A percentile compares a stretch with the other conserved stretches of the same genome.
Conservation (phyloP, 306 rosid genomes). For the Coriaria nepalensis region DNA sequence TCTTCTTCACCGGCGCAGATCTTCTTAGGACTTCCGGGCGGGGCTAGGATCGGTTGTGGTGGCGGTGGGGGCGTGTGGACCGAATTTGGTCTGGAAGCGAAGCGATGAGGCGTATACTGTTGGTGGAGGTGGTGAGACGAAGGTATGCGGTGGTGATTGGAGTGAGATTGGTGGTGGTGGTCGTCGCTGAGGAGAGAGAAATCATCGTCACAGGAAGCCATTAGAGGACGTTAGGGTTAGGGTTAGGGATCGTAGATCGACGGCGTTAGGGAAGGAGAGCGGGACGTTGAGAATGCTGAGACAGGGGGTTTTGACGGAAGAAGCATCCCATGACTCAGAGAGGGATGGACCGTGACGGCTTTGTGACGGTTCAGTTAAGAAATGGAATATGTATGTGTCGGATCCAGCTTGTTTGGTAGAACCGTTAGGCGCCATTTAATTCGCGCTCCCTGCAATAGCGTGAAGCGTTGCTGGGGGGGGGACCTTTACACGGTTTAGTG, state of each 20-base stretch:
- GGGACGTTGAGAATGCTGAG: conserved; percentile 17
- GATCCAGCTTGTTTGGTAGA: no score
- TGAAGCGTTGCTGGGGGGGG: no score
- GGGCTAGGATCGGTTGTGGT: conserved; percentile 9
- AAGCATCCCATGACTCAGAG: conserved; percentile 29
- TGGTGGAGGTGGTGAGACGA: conserved; percentile 38
- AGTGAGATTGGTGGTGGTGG: conserved; percentile 22
- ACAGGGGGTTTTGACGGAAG: conserved; percentile 47
- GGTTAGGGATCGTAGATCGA: conserved; percentile 35
- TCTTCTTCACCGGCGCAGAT: conserved; percentile 23
- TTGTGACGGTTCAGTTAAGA: conserved; percentile 82
- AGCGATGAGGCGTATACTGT: conserved; percentile 44
- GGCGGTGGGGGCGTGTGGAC: conserved; percentile 23
- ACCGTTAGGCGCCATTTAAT: no score
- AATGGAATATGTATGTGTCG: background rate
- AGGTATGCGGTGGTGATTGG: conserved; percentile 21
- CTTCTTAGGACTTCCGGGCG: conserved; percentile 20
- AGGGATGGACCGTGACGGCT: conserved; percentile 42
- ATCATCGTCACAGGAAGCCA: conserved; percentile 95
- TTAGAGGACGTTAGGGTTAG: conserved; percentile 64
- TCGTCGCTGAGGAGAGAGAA: conserved; percentile 81
- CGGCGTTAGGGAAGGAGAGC: conserved; percentile 42
- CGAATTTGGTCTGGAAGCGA: conserved; percentile 20
- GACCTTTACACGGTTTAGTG: no score
- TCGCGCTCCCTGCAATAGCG: no score